These are phyloP conservation scores for Xylaria sp. DNA, from an alignment of 2,329 filamentous ascomycete genomes.

Conservation along the genomic window DNA sequence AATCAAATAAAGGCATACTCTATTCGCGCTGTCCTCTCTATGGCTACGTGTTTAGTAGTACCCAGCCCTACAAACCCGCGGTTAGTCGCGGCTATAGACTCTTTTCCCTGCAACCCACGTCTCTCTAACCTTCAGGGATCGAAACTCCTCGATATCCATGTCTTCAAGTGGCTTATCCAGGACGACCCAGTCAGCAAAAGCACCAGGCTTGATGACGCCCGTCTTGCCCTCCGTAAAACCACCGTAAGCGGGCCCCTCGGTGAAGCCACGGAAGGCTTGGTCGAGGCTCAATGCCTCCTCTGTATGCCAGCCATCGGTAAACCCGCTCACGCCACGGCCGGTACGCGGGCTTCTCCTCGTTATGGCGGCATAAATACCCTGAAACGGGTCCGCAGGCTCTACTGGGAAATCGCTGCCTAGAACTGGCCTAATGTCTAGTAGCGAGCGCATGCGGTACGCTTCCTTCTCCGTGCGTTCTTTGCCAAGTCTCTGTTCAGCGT, in stretches of 20 bases:
- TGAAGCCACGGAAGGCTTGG: conserved; percentile 68
- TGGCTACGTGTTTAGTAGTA: neutral
- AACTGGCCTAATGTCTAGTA: conserved; percentile 59
- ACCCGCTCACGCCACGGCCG: conserved; percentile 54
- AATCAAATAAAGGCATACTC: neutral
- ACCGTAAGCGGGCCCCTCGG: conserved; percentile 61
- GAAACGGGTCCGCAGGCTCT: conserved; percentile 69
- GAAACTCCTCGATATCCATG: conserved; percentile 57
- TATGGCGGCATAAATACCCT: conserved; percentile 72
- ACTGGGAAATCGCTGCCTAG: conserved; percentile 76
- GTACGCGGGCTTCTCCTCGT: conserved; percentile 65
- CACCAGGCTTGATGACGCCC: conserved; percentile 64
- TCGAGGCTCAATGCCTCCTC: conserved; percentile 64
- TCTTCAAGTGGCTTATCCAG: conserved; percentile 62
- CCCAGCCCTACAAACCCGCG: neutral
- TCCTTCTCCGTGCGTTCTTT: conserved; percentile 56
- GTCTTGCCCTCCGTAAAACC: conserved; percentile 64
- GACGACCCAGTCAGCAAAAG: conserved; percentile 74
- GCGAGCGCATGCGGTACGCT: conserved; percentile 70
- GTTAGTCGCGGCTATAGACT: conserved; percentile 47
- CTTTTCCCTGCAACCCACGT: conserved; percentile 69
- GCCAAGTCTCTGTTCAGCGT: conserved; percentile 66
- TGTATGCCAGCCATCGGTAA: conserved; percentile 59
- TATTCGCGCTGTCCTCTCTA: neutral
- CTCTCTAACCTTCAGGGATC: conserved; percentile 62